Conservation (phyloP, 345 rosid species). For the Kernera saxatilis region DNA sequence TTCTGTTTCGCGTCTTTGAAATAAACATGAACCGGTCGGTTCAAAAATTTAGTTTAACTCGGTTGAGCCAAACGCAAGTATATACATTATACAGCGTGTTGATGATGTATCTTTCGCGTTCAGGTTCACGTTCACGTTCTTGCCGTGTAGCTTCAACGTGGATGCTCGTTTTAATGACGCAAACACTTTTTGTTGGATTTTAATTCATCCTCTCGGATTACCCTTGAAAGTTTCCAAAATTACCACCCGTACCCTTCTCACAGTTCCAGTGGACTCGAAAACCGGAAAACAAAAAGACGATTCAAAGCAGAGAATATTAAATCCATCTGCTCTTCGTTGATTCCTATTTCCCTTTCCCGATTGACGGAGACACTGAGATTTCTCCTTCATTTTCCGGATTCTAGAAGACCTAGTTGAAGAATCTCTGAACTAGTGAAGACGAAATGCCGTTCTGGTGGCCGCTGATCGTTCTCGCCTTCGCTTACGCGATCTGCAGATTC, state of each 20-base stretch:
- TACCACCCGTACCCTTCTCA: slow-evolving; percentile 11
- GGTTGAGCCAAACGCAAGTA: neutral
- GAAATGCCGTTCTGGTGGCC: slow-evolving; percentile 92
- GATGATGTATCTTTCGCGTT: neutral
- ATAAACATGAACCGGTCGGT: neutral
- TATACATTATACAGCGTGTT: neutral
- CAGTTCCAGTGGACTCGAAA: slow-evolving; percentile 25
- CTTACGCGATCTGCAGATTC: slow-evolving; percentile 89
- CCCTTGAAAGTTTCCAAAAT: slow-evolving; percentile 7
- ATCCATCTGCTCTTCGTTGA: neutral
- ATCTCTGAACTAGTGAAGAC: neutral
- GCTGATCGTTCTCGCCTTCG: slow-evolving; percentile 69
- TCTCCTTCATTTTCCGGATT: slow-evolving; percentile 2
- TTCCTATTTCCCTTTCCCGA: slow-evolving; percentile 6
- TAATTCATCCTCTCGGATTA: neutral
- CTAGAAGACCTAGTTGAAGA: neutral
- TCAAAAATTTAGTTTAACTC: neutral
- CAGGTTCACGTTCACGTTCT: slow-evolving; percentile 14
- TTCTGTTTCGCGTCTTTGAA: neutral
- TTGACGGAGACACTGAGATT: slow-evolving; percentile 13
- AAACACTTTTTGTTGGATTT: neutral
- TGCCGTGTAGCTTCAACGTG: slow-evolving; percentile 10
- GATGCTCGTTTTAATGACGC: slow-evolving; percentile 3
- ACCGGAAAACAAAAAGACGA: neutral
- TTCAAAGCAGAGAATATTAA: slow-evolving; percentile 17